Conservation (phyloP, 371 early-diverging fungal species). For the Mucor lusitanicus region DNA sequence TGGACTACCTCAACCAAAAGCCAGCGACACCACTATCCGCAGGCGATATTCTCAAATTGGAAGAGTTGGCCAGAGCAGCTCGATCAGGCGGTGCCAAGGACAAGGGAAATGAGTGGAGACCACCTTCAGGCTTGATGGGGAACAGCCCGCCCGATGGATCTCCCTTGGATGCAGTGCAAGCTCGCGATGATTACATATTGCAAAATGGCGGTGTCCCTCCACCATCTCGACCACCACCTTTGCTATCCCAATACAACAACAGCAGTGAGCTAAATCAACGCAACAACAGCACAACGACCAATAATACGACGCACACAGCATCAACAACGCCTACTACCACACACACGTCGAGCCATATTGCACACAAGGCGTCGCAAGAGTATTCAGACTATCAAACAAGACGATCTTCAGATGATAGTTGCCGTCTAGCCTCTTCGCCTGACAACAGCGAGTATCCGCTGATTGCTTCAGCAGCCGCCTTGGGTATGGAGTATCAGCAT, state of each 20-base stretch:
- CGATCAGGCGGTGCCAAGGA: conserved; percentile 27
- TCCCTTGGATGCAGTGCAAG: conserved; percentile 26
- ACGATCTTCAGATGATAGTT: conserved; percentile 35
- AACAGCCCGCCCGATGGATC: conserved; percentile 14
- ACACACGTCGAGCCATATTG: neutral
- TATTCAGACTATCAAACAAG: neutral
- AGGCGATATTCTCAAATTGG: conserved; percentile 46
- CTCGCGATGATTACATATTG: conserved; percentile 35
- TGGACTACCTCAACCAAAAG: conserved; percentile 45
- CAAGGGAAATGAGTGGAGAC: conserved; percentile 42
- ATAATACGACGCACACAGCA: neutral
- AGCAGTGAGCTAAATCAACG: neutral
- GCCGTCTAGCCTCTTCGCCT: conserved; percentile 33
- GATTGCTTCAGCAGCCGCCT: conserved; percentile 34
- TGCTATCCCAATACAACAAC: conserved; percentile 4
- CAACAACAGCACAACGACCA: neutral
- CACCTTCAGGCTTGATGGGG: conserved; percentile 45
- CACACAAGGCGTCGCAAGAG: conserved; percentile 8
- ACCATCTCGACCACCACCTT: conserved; percentile 33
- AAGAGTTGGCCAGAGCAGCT: conserved; percentile 45
- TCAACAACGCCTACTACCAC: neutral
- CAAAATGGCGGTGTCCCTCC: conserved; percentile 36
- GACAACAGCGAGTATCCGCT: conserved; percentile 41
- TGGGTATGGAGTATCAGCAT: conserved; percentile 15
- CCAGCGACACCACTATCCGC: conserved; percentile 46